Evolutionary conservation across 768 basidiomycete species (phyloP).

Genomic region (Leucocoprinus birnbaumii): DNA sequence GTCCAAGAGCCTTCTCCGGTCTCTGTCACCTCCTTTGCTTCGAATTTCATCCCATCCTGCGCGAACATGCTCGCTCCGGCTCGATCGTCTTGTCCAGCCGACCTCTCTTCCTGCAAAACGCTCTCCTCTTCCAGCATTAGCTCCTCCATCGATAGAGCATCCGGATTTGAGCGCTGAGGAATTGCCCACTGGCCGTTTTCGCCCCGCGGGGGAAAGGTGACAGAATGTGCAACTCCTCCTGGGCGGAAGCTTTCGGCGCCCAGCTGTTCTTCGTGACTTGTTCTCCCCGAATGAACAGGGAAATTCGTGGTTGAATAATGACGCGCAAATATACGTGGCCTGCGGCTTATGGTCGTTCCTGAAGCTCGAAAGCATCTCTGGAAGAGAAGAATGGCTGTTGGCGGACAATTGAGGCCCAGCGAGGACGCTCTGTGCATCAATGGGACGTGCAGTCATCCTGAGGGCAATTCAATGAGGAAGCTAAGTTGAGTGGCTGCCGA

Average conservation of each 20-base stretch:
- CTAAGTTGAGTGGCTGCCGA: not conserved
- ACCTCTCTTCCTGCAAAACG: not conserved
- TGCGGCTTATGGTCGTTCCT: not conserved
- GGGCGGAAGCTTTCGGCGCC: constrained; percentile 3
- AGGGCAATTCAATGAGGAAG: not conserved
- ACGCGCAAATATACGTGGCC: not conserved
- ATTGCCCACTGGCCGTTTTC: not conserved
- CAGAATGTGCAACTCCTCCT: not conserved
- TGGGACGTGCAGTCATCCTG: constrained; percentile 72
- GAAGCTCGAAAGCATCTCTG: constrained; percentile 19
- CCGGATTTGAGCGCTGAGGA: not conserved
- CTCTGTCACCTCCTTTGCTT: not conserved
- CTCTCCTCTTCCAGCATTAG: not conserved
- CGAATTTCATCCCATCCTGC: not conserved
- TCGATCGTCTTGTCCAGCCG: not conserved
- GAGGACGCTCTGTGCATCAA: constrained; percentile 87
- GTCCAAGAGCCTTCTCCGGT: not conserved
- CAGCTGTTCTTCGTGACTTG: not conserved
- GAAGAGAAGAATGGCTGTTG: constrained; percentile 29
- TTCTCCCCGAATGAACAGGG: not conserved
- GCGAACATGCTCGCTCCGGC: not conserved
- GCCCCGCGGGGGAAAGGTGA: not conserved
- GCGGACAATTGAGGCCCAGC: constrained; percentile 54
- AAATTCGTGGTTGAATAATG: not conserved
- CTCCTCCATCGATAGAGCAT: not conserved